Base-by-base conservation (phyloP, 2,329 filamentous ascomycete genomes). In the Ophiognomonia clavigignenti-juglandacearum region DNA sequence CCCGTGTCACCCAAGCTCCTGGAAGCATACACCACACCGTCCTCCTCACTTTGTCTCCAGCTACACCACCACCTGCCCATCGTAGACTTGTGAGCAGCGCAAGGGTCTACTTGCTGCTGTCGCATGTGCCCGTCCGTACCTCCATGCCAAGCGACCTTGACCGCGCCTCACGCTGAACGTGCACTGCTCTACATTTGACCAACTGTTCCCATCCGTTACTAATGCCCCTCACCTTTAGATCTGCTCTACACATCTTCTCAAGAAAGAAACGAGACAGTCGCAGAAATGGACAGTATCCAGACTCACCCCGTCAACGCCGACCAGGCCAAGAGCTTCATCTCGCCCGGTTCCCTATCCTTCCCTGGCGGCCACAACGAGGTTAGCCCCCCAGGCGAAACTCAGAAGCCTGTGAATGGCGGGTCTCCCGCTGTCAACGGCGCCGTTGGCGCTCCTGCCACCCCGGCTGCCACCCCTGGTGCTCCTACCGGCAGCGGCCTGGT, bases 291-390 rank as follows among this genome's bases (percentile, higher is more conserved):
- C 67, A 81, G 83, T 61, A 85, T 95, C 61, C 90, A 89, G 62
- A 93, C 92, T 58, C 93, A 97, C 65, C 93, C 93, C 40, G 80
- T 86, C 56, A 97, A 83, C 65, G 91, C 92, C 61, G 82, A 85
- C 57, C 91, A 97, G 80, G 93, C 93, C 56, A 93, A 93, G 78
- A 89, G 88, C 64, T 96, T 97, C 71, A 95, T 91, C 61, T 90
- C 89, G 51, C 88, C 91, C 47, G 87, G 88, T 56, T 96, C 90
- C 59, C 78, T 97, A 58, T 95, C 91, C 52, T 97, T 95, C 69
- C 91, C 92, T 44, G 86, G 87, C 63, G 88, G 85, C 54, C 83
- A 84, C 60, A 83, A 83, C 59, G 89, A 95, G 64, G 68, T 96
- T 65, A 92, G 88, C 50, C 88, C 88, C 53, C 88, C 88, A 36